A percentile compares a stretch with the other conserved stretches of the same genome.
These are phyloP conservation scores for Allantophomopsis lycopodina DNA, from an alignment of 2,329 filamentous ascomycete species.

Conservation along the genomic window DNA sequence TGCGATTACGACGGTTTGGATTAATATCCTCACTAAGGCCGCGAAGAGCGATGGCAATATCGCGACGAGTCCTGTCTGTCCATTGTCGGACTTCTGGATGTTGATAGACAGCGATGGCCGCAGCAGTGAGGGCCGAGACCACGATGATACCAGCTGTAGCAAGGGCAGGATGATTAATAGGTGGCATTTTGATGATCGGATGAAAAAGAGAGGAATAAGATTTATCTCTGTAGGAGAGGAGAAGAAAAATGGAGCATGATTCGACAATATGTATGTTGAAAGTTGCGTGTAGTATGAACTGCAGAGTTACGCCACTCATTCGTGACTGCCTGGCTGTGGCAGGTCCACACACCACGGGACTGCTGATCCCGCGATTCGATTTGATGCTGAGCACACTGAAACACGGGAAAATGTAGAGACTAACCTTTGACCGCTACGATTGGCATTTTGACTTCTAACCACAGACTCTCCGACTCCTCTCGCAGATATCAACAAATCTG, in stretches of 20 bases:
- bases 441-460: slow-evolving; percentile 11
- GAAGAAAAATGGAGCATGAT: no score
- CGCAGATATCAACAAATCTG: no score
- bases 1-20: slow-evolving; percentile 20
- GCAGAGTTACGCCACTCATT: no score
- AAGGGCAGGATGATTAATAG: slow-evolving; percentile 13
- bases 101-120: slow-evolving; percentile 37
- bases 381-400: not conserved
- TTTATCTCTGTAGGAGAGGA: no score
- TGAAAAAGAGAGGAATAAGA: no score
- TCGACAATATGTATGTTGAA: no score
- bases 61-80: slow-evolving; percentile 44
- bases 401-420: slow-evolving; percentile 2
- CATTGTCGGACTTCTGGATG: slow-evolving; percentile 48
- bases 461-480: not conserved
- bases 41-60: slow-evolving; percentile 45
- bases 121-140: slow-evolving; percentile 16
- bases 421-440: slow-evolving; percentile 15
- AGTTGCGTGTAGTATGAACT: no score
- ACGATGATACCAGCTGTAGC: slow-evolving; percentile 19
- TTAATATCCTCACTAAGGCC: slow-evolving; percentile 42
- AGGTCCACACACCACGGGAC: no score
- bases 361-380: no score
- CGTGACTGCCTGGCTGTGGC: no score
- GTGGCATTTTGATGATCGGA: no score